Percentiles rank a stretch among this genome's conserved stretches.
phyloP scores from a whole-genome alignment of 768 basidiomycete genomes.

The Auricularia sp. region DNA sequence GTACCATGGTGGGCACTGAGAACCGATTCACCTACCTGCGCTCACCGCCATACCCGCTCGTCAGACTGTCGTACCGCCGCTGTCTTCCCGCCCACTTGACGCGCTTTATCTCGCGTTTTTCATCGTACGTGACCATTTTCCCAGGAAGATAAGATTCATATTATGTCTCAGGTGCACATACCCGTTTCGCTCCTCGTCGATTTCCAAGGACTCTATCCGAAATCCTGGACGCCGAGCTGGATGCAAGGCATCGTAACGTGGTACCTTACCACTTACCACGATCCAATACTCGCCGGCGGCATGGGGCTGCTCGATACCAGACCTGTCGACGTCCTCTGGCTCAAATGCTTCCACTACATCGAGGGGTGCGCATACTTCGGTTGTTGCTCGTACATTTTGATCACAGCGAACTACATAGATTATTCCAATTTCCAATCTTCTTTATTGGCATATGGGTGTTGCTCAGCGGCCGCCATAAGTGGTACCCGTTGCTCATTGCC shows the following conservation, averaged over 20 bases:
- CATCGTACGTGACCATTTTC: constrained; percentile 10
- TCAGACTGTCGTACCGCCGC: background rate
- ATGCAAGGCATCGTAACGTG: constrained; percentile 11
- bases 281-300: constrained; percentile 2
- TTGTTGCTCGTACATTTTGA: background rate
- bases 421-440: background rate
- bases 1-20: too few species aligned
- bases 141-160: too few species aligned
- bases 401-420: background rate
- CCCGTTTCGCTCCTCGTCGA: constrained; percentile 25
- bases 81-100: constrained; percentile 10
- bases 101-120: constrained; percentile 22
- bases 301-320: background rate
- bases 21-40: too few species aligned
- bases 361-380: background rate
- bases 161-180: constrained; percentile 18
- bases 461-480: background rate
- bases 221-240: constrained; percentile 13
- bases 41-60: too few species aligned
- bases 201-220: constrained; percentile 24
- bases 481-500: background rate
- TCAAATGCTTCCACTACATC: background rate
- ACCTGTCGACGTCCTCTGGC: background rate
- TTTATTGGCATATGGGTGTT: background rate
- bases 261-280: constrained; percentile 1